Evolutionary conservation across 2,329 filamentous ascomycete species (phyloP), one percentile per base, ranked within the genome.

Genomic region (Verticillium isaacii): DNA sequence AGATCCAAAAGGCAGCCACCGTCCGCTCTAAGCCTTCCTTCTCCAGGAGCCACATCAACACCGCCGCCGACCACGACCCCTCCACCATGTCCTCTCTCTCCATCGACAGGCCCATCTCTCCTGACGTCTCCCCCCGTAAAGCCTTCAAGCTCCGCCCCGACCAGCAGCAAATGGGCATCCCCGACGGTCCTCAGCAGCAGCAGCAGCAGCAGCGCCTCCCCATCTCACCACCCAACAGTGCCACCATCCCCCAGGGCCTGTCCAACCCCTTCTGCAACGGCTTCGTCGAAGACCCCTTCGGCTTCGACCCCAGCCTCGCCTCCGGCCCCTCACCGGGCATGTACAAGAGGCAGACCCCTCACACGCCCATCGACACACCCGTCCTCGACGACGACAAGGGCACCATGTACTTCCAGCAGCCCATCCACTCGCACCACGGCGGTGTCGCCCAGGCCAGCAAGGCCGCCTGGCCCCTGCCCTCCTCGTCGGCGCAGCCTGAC

Each of bases 341-440:
- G 57, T 76, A 72, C 65, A 69, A 66, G 52, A 68, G 71, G 32
- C 67, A 69, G 57, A 71, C 70, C 45, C 70, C 74, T 55, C 69
- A 74, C 60, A 75, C 77, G 37, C 76, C 77, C 15, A 68, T 75
- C 56, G 73, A 74, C 63, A 79, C 78, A 1, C 77, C 77, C 11
- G 68, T 71, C 9, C 65, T 77, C 52, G 64, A 67, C 58, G 58
- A 61, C 17, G 64, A 69, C 60, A 74, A 73, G 66, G 66, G 67
- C 59, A 71, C 73, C 9, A 68, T 67, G 57, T 74, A 72, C 59
- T 68, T 69, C 23, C n/a, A 64, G 60, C 19, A 62, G 62, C 55
- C 66, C 60, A 58, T 65, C 60, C 54, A 62, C 63, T 60, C 60
- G 63, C 58, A 66, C 54, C 39, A 60, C 45, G 37, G 66, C 63